Evolutionary conservation across 805 yeast species (phyloP).

Genomic region (Metschnikowia proteae): DNA sequence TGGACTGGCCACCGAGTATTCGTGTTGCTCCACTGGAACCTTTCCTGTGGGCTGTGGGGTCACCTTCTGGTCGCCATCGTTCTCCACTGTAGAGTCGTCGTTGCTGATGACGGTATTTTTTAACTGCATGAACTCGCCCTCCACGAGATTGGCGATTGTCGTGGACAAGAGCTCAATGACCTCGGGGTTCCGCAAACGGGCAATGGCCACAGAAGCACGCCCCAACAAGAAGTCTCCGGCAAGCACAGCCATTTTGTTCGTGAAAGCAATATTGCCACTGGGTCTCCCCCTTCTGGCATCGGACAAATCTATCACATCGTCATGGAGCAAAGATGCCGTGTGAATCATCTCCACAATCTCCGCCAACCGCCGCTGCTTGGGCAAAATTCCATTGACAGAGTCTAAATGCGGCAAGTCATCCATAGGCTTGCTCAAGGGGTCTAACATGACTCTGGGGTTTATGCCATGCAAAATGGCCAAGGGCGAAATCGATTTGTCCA

Average conservation of each 20-base stretch:
- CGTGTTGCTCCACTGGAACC: slow-evolving; percentile 58
- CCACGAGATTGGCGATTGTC: slow-evolving; percentile 93
- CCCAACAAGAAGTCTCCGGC: slow-evolving; percentile 96
- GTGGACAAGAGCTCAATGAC: slow-evolving; percentile 94
- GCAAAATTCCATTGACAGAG: slow-evolving; percentile 71
- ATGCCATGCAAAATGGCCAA: slow-evolving; percentile 82
- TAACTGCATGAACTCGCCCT: slow-evolving; percentile 98
- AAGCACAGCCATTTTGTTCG: slow-evolving; percentile 94
- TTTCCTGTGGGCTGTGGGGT: slow-evolving; percentile 60
- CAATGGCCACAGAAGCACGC: slow-evolving; percentile 93
- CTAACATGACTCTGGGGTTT: slow-evolving; percentile 75
- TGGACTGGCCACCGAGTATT: slow-evolving; percentile 45
- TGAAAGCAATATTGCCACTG: slow-evolving; percentile 88
- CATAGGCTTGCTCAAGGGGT: slow-evolving; percentile 82
- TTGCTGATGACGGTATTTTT: slow-evolving; percentile 74
- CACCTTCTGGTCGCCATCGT: slow-evolving; percentile 42
- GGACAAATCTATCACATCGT: slow-evolving; percentile 90
- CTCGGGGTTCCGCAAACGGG: slow-evolving; percentile 92
- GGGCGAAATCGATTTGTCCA: slow-evolving; percentile 70
- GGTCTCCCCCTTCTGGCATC: slow-evolving; percentile 89
- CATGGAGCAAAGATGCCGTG: slow-evolving; percentile 92
- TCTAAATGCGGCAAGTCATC: slow-evolving; percentile 59
- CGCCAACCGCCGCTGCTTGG: slow-evolving; percentile 92
- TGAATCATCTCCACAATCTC: slow-evolving; percentile 98
- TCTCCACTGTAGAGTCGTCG: slow-evolving; percentile 47